phyloP scores from a whole-genome alignment of 1,284 basidiomycete species.

The Ganoderma lucidum region DNA sequence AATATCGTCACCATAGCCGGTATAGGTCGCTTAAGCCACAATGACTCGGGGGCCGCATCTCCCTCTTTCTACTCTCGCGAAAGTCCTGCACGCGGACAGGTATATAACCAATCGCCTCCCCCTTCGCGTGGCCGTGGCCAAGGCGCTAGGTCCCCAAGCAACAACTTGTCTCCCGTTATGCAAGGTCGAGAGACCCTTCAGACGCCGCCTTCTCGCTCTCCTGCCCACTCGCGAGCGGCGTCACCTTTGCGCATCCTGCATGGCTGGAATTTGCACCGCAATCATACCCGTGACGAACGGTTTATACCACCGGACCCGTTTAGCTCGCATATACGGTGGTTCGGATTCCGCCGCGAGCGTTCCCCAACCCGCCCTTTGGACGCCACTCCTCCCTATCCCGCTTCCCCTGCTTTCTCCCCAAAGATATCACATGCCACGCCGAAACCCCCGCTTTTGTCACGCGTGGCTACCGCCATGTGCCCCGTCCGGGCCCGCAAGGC shows the following conservation, averaged over 20 bases:
- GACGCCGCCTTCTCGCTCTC: conserved; percentile 40
- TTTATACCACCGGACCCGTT: conserved; percentile 60
- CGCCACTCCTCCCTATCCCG: conserved; percentile 21
- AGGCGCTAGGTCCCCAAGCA: conserved; percentile 17
- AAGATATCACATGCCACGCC: neutral
- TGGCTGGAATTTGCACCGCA: conserved; percentile 46
- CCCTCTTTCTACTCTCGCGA: conserved; percentile 37
- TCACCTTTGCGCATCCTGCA: conserved; percentile 52
- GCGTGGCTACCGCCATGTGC: conserved; percentile 2
- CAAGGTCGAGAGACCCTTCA: conserved; percentile 33
- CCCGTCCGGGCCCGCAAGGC: neutral
- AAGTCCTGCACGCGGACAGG: conserved; percentile 26
- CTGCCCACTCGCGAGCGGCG: conserved; percentile 50
- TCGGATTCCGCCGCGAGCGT: conserved; percentile 27
- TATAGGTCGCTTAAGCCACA: conserved; percentile 28
- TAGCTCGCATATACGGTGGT: conserved; percentile 43
- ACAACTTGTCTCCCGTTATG: conserved; percentile 27
- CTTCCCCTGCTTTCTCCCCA: conserved; percentile 30
- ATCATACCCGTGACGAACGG: conserved; percentile 53
- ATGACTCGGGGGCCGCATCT: conserved; percentile 35
- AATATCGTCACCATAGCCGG: conserved; percentile 23
- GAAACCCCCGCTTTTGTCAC: neutral
- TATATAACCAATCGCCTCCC: conserved; percentile 26
- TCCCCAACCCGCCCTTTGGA: conserved; percentile 15
- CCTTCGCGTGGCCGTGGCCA: conserved; percentile 27